Percentiles rank a stretch among this genome's conserved stretches.
Conservation (phyloP, 2,329 filamentous ascomycete species). For the Emmonsiellopsis sp. region DNA sequence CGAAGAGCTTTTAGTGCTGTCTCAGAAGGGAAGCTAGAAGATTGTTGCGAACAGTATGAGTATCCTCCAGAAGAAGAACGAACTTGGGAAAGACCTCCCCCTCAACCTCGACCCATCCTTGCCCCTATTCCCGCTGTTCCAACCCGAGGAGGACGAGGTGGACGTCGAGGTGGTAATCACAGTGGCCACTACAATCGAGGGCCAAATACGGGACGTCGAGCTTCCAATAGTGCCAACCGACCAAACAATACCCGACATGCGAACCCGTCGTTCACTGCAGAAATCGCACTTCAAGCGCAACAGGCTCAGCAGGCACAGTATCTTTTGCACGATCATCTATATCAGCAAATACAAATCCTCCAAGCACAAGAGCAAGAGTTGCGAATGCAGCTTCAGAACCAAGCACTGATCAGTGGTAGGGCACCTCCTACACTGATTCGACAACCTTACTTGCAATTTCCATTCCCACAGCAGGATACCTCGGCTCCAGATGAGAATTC, state of each 20-base stretch:
- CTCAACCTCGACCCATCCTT: conserved; percentile 48
- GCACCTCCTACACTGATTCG: conserved; percentile 32
- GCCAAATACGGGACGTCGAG: conserved; percentile 40
- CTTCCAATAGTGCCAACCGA: conserved; percentile 48
- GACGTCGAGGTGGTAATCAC: conserved; percentile 42
- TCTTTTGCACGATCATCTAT: conserved; percentile 40
- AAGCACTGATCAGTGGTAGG: conserved; percentile 33
- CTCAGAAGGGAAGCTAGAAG: conserved; percentile 65
- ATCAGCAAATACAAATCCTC: conserved; percentile 41
- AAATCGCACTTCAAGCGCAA: conserved; percentile 11
- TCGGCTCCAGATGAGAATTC: conserved; percentile 26
- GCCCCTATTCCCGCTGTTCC: conserved; percentile 30
- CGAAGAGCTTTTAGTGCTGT: conserved; percentile 79
- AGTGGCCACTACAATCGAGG: conserved; percentile 40
- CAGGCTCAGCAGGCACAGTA: conserved; percentile 40
- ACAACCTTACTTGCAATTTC: conserved; percentile 32
- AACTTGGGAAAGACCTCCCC: conserved; percentile 47
- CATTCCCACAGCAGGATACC: conserved; percentile 27
- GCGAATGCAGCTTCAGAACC: conserved; percentile 38
- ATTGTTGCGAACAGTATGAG: conserved; percentile 79
- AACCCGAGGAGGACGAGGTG: conserved; percentile 42
- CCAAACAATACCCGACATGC: conserved; percentile 29
- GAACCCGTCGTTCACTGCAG: conserved; percentile 30
- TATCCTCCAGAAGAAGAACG: conserved; percentile 73
- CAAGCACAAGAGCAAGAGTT: conserved; percentile 43